Evolutionary conservation across 1,139 yeast genomes (phyloP).

Genomic region (Geotrichum klebahnii): DNA sequence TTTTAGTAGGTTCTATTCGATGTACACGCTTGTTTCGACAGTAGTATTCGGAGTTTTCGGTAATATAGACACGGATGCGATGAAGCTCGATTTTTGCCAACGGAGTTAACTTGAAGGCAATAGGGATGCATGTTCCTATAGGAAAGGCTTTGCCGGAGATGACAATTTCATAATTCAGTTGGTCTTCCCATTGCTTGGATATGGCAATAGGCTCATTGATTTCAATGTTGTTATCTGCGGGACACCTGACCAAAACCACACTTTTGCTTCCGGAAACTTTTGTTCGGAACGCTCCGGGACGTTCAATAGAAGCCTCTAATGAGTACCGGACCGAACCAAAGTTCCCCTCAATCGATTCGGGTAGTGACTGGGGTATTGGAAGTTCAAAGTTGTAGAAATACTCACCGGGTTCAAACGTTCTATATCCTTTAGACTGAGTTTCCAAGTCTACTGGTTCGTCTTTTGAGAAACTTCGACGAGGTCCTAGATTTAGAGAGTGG

Average conservation of each 20-base stretch:
- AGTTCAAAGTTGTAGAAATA: constrained; percentile 89
- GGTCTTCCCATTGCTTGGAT: constrained; percentile 89
- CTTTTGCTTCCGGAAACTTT: constrained; percentile 63
- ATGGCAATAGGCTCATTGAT: constrained; percentile 92
- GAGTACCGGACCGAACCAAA: constrained; percentile 74
- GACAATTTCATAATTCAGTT: constrained; percentile 79
- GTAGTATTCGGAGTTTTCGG: constrained; percentile 86
- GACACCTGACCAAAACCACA: constrained; percentile 66
- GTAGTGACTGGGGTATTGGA: constrained; percentile 73
- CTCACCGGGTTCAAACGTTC: constrained; percentile 70
- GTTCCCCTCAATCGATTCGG: constrained; percentile 73
- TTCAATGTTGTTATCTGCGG: constrained; percentile 73
- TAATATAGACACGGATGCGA: constrained; percentile 74
- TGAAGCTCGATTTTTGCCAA: constrained; percentile 83
- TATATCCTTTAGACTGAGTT: constrained; percentile 35
- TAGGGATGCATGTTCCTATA: constrained; percentile 75
- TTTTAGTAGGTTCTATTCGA: constrained; percentile 82
- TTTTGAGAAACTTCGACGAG: constrained; percentile 18
- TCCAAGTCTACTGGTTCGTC: constrained; percentile 23
- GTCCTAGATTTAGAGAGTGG: constrained; percentile 3
- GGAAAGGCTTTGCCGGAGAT: constrained; percentile 81
- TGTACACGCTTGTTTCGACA: constrained; percentile 84
- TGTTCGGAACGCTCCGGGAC: constrained; percentile 82
- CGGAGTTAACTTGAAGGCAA: constrained; percentile 79
- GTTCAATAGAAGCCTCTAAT: constrained; percentile 63